Conservation (phyloP, 345 rosid species). For the Diplotaxis tenuifolia region DNA sequence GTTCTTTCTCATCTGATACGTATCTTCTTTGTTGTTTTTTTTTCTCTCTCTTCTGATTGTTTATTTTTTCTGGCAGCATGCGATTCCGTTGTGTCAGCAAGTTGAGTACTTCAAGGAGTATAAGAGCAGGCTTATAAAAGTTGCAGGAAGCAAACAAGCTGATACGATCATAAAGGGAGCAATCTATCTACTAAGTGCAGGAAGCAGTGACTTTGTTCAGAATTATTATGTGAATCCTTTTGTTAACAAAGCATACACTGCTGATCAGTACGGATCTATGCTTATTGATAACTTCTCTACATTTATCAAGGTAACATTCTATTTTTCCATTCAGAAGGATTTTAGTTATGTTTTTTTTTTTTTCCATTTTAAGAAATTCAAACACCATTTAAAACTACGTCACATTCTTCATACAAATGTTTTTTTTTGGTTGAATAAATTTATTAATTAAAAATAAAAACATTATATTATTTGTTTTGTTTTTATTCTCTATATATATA, state of each 20-base stretch:
- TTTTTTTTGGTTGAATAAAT: neutral
- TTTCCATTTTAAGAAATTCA: too few relatives aligned
- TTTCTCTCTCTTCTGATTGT: neutral
- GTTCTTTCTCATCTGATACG: neutral
- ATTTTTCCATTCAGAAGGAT: neutral
- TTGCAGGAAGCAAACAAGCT: slow-evolving; percentile 59
- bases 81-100: slow-evolving; percentile 72
- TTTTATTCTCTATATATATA: neutral
- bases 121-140: slow-evolving; percentile 57
- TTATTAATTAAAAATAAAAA: too few relatives aligned
- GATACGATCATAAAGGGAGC: slow-evolving; percentile 63
- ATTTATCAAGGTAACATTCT: slow-evolving; percentile 55
- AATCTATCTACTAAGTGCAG: slow-evolving; percentile 68
- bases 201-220: slow-evolving; percentile 87
- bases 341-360: too few relatives aligned
- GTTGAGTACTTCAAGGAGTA: slow-evolving; percentile 77
- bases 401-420: too few relatives aligned
- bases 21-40: neutral
- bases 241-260: slow-evolving; percentile 51
- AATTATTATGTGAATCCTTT: slow-evolving; percentile 79
- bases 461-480: too few relatives aligned
- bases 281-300: slow-evolving; percentile 53
- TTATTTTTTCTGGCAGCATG: slow-evolving; percentile 52
- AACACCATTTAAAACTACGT: too few relatives aligned
- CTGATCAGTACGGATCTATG: slow-evolving; percentile 64